phyloP scores from a whole-genome alignment of 495 filamentous ascomycete genomes.

The Aspergillus cristatus region DNA sequence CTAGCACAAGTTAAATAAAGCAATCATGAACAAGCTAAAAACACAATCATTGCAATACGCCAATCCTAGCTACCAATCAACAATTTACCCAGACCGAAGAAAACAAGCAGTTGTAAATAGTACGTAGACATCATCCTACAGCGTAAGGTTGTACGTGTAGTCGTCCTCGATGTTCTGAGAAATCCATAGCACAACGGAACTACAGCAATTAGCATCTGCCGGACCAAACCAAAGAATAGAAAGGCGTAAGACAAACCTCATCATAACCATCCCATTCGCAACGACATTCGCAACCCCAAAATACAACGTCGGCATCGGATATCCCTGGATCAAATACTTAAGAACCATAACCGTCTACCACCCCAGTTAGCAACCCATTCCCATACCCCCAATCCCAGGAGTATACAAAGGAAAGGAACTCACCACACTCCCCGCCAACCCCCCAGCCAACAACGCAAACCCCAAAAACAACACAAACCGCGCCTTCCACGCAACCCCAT shows the following conservation, averaged over 20 bases:
- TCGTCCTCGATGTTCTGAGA: slow-evolving; percentile 99
- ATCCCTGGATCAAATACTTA: slow-evolving; percentile 76
- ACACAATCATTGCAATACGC: too few species aligned
- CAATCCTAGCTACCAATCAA: too few species aligned
- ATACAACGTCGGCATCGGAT: slow-evolving; percentile 74
- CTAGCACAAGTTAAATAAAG: too few species aligned
- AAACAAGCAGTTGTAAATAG: too few species aligned
- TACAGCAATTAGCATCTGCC: slow-evolving; percentile 24
- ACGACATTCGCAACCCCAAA: slow-evolving; percentile 93
- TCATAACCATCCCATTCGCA: slow-evolving; percentile 77
- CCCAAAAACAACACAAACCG: slow-evolving; percentile 90
- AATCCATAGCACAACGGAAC: slow-evolving; percentile 87
- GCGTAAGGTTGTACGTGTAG: slow-evolving; percentile 89
- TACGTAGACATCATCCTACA: slow-evolving; percentile 49
- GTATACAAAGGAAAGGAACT: slow-evolving; percentile 9
- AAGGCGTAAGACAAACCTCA: slow-evolving; percentile 49
- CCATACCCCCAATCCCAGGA: neutral
- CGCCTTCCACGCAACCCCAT: slow-evolving; percentile 92
- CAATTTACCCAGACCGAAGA: too few species aligned
- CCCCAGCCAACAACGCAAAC: slow-evolving; percentile 88
- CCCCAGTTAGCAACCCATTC: slow-evolving; percentile 3
- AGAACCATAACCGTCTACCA: slow-evolving; percentile 70
- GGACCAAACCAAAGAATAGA: neutral
- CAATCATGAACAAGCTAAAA: too few species aligned
- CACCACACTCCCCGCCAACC: slow-evolving; percentile 82